phyloP scores from a whole-genome alignment of 176 grass and related monocot species.

The Cenchrus americanus region DNA sequence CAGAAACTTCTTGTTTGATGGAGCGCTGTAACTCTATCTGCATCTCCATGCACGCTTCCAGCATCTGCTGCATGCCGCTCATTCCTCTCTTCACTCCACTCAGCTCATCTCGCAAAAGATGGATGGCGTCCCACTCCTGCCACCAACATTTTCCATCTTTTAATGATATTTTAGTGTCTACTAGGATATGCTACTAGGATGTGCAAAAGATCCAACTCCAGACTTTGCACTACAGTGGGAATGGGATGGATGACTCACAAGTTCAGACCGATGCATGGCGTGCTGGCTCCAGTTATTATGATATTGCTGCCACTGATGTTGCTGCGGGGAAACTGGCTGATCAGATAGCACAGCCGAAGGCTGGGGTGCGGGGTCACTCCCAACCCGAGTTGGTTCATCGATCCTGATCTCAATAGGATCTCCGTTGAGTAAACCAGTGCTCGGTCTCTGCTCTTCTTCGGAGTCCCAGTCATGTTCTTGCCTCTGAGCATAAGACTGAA shows the following conservation, averaged over 20 bases:
- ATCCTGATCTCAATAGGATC: conserved; percentile 31
- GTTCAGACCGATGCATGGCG: conserved; percentile 46
- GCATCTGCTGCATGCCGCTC: conserved; percentile 71
- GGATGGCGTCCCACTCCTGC: conserved; percentile 84
- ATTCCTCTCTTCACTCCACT: conserved; percentile 71
- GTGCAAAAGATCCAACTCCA: not conserved
- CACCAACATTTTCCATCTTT: not conserved
- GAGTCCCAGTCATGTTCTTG: conserved; percentile 69
- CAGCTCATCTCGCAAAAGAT: conserved; percentile 78
- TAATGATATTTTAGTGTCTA: not conserved
- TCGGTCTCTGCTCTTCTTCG: conserved; percentile 41
- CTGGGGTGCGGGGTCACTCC: conserved; percentile 33
- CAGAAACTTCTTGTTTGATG: conserved; percentile 82
- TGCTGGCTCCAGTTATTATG: conserved; percentile 57
- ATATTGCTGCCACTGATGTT: conserved; percentile 53
- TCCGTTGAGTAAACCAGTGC: conserved; percentile 24
- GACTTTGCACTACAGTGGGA: no score
- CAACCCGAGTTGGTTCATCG: conserved; percentile 21
- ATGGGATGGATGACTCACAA: conserved; percentile 24
- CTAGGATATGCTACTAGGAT: not conserved
- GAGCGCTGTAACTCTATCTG: conserved; percentile 86
- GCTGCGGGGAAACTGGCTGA: conserved; percentile 43
- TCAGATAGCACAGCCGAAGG: conserved; percentile 32
- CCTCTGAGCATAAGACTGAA: conserved; percentile 80
- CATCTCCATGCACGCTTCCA: conserved; percentile 93